Conservation (phyloP, 768 basidiomycete genomes). For the Russula sp. region DNA sequence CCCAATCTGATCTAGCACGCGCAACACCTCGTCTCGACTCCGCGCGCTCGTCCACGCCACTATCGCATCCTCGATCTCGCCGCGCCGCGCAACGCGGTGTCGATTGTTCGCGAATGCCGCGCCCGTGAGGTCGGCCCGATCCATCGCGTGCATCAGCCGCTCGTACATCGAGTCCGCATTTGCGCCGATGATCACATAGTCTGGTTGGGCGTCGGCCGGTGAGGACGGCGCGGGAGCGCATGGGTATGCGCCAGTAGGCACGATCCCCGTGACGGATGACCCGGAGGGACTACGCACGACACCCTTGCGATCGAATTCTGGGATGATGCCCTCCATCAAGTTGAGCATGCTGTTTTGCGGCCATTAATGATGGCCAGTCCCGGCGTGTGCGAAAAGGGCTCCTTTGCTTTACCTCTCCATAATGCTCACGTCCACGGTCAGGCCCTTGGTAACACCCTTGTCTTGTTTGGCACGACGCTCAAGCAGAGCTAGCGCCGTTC, state of each 20-base stretch:
- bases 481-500: slow-evolving; percentile 59
- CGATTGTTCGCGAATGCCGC: slow-evolving; percentile 40
- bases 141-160: slow-evolving; percentile 55
- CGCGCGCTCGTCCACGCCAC: slow-evolving; percentile 47
- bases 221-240: slow-evolving; percentile 42
- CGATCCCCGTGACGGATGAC: slow-evolving; percentile 68
- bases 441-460: slow-evolving; percentile 32
- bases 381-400: neutral
- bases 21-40: slow-evolving; percentile 47
- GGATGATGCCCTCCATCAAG: slow-evolving; percentile 70
- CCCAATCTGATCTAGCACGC: slow-evolving; percentile 41
- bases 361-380: neutral
- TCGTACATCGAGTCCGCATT: slow-evolving; percentile 66
- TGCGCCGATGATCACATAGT: slow-evolving; percentile 62
- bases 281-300: slow-evolving; percentile 69
- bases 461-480: slow-evolving; percentile 33
- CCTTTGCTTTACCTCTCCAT: slow-evolving; percentile 48
- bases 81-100: slow-evolving; percentile 36
- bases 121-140: slow-evolving; percentile 51
- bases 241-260: slow-evolving; percentile 69
- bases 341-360: slow-evolving; percentile 55
- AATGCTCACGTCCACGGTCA: slow-evolving; percentile 69
- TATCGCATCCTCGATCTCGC: slow-evolving; percentile 56
- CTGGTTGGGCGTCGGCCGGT: slow-evolving; percentile 34
- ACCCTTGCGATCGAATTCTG: slow-evolving; percentile 65